Percentiles rank a stretch among this genome's conserved stretches.
Conservation (phyloP, 306 rosid species). For the Quercus bicolor region DNA sequence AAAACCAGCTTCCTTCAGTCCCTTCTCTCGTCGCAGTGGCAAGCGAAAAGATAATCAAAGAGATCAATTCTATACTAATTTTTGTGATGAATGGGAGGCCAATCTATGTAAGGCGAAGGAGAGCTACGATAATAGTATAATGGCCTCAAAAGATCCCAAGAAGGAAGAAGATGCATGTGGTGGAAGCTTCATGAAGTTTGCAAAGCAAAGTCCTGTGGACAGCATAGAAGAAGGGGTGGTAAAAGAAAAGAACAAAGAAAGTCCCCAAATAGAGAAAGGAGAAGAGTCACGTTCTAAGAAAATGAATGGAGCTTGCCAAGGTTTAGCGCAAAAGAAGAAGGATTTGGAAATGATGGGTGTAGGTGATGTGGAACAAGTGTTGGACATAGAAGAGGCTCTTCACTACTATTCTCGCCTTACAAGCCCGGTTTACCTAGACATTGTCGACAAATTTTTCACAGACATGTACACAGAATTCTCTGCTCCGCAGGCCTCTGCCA, state of each 20-base stretch:
- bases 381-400: conserved; percentile 92
- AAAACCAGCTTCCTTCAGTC: conserved; percentile 52
- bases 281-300: conserved; percentile 31
- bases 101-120: conserved; percentile 36
- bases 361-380: conserved; percentile 66
- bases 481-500: conserved; percentile 41
- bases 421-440: conserved; percentile 73
- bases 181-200: conserved; percentile 25
- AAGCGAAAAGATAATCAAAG: conserved; percentile 36
- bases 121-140: conserved; percentile 20
- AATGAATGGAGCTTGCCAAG: conserved; percentile 23
- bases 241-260: conserved; percentile 37
- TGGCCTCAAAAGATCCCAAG: conserved; percentile 28
- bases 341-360: conserved; percentile 71
- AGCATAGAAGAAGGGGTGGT: conserved; percentile 25
- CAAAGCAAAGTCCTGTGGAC: conserved; percentile 35
- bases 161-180: conserved; percentile 32
- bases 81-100: conserved; percentile 67
- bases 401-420: conserved; percentile 90
- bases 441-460: conserved; percentile 78
- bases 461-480: conserved; percentile 63
- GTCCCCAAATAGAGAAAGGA: conserved; percentile 27
- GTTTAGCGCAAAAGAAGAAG: conserved; percentile 67
- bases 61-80: conserved; percentile 54
- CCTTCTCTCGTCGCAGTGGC: conserved; percentile 42